A percentile compares a stretch with the other conserved stretches of the same genome.
Evolutionary conservation across 306 rosid species (phyloP).

Genomic region (Glycyrrhiza uralensis): DNA sequence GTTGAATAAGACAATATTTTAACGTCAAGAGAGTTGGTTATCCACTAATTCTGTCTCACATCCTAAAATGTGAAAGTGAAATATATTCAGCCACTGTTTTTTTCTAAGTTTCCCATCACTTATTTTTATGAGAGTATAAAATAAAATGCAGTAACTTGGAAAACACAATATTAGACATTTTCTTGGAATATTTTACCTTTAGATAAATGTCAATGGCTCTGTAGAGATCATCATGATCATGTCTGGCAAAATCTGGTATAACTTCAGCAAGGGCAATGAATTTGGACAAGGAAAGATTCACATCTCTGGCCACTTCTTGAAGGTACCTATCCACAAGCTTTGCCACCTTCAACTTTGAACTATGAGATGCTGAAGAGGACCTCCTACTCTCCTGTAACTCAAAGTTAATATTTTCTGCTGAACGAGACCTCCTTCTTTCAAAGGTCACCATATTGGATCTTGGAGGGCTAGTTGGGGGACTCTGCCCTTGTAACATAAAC

Average conservation of each 20-base stretch:
- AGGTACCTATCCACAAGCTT: conserved; percentile 88
- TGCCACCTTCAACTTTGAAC: conserved; percentile 85
- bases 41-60: conserved; percentile 70
- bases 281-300: conserved; percentile 64
- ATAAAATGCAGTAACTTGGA: conserved; percentile 21
- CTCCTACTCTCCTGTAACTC: conserved; percentile 94
- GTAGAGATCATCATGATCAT: conserved; percentile 96
- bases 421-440: conserved; percentile 88
- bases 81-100: conserved; percentile 9
- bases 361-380: conserved; percentile 92
- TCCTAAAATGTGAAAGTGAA: conserved; percentile 46
- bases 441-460: conserved; percentile 60
- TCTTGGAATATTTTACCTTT: conserved; percentile 54
- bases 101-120: not conserved
- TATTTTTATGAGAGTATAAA: conserved; percentile 8
- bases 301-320: conserved; percentile 79
- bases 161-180: conserved; percentile 2
- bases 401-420: conserved; percentile 82
- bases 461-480: conserved; percentile 89
- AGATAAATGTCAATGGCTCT: conserved; percentile 88
- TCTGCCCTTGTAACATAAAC: conserved; percentile 77
- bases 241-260: conserved; percentile 86
- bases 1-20: conserved; percentile 61
- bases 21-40: conserved; percentile 90
- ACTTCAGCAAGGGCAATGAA: conserved; percentile 78